Evolutionary conservation across 2,329 filamentous ascomycete genomes (phyloP), one percentile per base, ranked within the genome.

Genomic region (Uncinocarpus reesii): DNA sequence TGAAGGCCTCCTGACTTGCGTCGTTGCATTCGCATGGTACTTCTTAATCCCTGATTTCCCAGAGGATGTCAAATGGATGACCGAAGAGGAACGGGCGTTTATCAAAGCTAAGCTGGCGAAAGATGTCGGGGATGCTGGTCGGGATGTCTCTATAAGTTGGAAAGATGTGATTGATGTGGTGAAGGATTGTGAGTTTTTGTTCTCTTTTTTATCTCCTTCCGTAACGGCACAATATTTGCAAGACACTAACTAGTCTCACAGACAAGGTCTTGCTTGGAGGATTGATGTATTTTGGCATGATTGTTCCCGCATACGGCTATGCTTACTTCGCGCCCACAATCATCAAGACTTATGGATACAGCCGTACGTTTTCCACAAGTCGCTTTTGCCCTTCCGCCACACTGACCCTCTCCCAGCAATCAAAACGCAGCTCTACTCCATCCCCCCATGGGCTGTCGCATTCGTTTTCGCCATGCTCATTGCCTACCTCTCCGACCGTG

Each of bases 211-310:
- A n/a, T 24, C 6, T n/a, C n/a, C n/a, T n/a, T n/a, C n/a, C n/a
- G n/a, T n/a, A n/a, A n/a, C n/a, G n/a, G n/a, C n/a, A n/a, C n/a
- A n/a, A n/a, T 11, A 26, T 7, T 10, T 16, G 2, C 7, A 32
- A 8, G 21, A 36, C 36, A 36, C 58, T 60, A 26, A 61, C 52
- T 29, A 20, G 4, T 16, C 16, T 48, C 4, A 20, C 45, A 69
- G 66, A 67, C 58, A 86, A 85, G 63, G 74, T 88, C 57, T 77
- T 85, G 57, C 64, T 87, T 11, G 84, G 82, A 37, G 83, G 82
- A 0, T 73, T 88, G 63, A 88, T 88, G 83, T 90, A 89, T 66
- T 81, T 89, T 57, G 84, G 84, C 8, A 72, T 88, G 51, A 80
- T 88, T 55, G 83, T 89, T 1, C 83, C 84, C 0, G 83, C 82